phyloP scores from a whole-genome alignment of 2,329 filamentous ascomycete genomes.

The Knufia fluminis region DNA sequence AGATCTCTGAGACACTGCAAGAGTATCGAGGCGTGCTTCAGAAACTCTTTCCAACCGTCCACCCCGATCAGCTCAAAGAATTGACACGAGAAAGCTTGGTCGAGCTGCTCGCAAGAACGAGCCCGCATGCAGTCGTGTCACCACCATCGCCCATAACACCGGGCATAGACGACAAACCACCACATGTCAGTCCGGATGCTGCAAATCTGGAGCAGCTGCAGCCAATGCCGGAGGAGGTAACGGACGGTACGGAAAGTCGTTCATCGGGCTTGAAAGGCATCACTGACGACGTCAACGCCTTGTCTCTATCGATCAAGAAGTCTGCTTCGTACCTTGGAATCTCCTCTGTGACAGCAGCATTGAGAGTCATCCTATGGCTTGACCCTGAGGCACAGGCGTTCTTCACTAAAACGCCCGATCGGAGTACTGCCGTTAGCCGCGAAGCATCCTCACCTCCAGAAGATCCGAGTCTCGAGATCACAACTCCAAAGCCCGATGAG shows the following conservation, averaged over 20 bases:
- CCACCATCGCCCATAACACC: conserved; percentile 38
- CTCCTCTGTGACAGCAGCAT: conserved; percentile 64
- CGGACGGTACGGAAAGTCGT: conserved; percentile 17
- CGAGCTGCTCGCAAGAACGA: conserved; percentile 43
- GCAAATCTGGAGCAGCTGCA: conserved; percentile 54
- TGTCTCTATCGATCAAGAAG: conserved; percentile 54
- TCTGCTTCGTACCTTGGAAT: conserved; percentile 60
- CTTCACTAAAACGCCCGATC: conserved; percentile 36
- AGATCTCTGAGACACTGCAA: conserved; percentile 55
- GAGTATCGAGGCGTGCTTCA: conserved; percentile 56
- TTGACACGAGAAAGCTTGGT: conserved; percentile 54
- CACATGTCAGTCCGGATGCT: conserved; percentile 37
- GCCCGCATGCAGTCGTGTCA: conserved; percentile 26
- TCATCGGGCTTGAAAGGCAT: conserved; percentile 51
- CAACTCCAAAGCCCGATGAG: conserved; percentile 29
- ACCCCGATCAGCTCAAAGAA: conserved; percentile 41
- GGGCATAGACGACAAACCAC: conserved; percentile 35
- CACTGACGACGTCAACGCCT: conserved; percentile 62
- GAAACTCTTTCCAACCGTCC: conserved; percentile 52
- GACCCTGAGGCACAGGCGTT: conserved; percentile 43
- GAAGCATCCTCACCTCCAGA: conserved; percentile 30
- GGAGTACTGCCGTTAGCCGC: conserved; percentile 29
- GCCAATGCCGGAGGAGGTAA: conserved; percentile 63
- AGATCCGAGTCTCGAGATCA: conserved; percentile 25
- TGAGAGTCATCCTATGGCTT: conserved; percentile 57